Conservation (phyloP, 495 filamentous ascomycete species). For the Aspergillus sclerotiicarbonarius region DNA sequence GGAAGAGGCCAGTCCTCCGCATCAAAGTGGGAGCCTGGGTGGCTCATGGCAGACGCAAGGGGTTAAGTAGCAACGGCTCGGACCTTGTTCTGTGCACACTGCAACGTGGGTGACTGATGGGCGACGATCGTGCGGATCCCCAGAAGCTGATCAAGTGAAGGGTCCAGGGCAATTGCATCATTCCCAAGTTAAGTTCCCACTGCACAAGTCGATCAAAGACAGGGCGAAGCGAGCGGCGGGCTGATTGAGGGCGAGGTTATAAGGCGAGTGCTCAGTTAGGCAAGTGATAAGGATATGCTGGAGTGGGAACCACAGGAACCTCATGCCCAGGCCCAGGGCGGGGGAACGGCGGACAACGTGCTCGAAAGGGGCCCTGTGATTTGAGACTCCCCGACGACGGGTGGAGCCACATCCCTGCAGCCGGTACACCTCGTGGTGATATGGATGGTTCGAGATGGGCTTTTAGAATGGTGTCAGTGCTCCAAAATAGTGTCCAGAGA, state of each 20-base stretch:
- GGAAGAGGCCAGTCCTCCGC: constrained; percentile 38
- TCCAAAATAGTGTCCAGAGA: background rate
- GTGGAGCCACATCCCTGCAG: background rate
- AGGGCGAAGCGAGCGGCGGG: background rate
- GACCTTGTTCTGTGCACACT: background rate
- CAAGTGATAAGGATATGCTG: background rate
- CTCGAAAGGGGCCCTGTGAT: background rate
- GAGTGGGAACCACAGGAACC: background rate
- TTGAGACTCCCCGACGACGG: background rate
- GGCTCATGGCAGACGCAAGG: constrained; percentile 27
- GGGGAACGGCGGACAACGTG: constrained; percentile 4
- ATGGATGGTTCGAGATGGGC: background rate
- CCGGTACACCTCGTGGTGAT: background rate
- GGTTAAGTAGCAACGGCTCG: constrained; percentile 3
- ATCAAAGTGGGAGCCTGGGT: constrained; percentile 23
- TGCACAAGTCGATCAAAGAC: background rate
- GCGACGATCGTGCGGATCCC: constrained; percentile 24
- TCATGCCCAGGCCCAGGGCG: background rate
- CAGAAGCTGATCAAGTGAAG: constrained; percentile 18
- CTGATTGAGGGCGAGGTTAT: background rate
- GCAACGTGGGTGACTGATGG: constrained; percentile 1
- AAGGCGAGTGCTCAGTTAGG: background rate
- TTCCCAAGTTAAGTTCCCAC: background rate
- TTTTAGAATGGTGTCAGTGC: background rate
- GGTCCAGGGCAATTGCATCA: constrained; percentile 7